Conservation (phyloP, 495 filamentous ascomycete species). For the Tetracladium setigerum region DNA sequence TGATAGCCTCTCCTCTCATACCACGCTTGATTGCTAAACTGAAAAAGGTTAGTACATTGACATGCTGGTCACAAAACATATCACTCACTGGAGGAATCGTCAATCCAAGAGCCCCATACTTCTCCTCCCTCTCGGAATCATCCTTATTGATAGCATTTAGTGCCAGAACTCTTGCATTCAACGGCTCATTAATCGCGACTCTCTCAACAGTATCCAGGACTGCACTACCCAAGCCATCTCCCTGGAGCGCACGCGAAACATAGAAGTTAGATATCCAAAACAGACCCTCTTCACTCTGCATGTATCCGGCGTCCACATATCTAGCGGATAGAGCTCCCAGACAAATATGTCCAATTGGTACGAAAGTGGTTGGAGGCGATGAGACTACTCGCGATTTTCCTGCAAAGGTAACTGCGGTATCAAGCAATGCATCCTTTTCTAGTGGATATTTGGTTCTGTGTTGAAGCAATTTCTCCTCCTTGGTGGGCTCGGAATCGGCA, state of each 20-base stretch:
- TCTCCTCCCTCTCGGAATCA: constrained; percentile 14
- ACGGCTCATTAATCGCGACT: constrained; percentile 23
- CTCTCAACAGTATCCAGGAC: constrained; percentile 28
- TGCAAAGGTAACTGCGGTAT: constrained; percentile 24
- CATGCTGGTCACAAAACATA: background rate
- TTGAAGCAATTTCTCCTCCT: background rate
- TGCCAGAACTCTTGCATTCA: constrained; percentile 25
- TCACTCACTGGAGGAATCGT: constrained; percentile 22
- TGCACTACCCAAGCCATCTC: constrained; percentile 25
- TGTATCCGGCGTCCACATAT: constrained; percentile 18
- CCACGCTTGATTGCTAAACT: constrained; percentile 40
- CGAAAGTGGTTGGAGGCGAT: constrained; percentile 22
- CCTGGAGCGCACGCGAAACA: constrained; percentile 28
- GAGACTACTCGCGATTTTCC: constrained; percentile 20
- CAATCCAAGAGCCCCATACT: constrained; percentile 8
- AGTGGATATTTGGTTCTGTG: constrained; percentile 9
- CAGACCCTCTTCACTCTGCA: constrained; percentile 12
- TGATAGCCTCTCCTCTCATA: constrained; percentile 50
- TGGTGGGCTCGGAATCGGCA: background rate
- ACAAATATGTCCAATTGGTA: constrained; percentile 34
- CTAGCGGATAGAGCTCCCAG: constrained; percentile 27
- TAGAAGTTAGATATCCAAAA: constrained; percentile 31
- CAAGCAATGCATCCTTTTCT: constrained; percentile 22
- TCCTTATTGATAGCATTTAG: constrained; percentile 26
- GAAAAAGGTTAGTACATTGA: background rate